These are phyloP conservation scores for Neurospora cerealis DNA, from an alignment of 495 filamentous ascomycete species.

Conservation along the genomic window DNA sequence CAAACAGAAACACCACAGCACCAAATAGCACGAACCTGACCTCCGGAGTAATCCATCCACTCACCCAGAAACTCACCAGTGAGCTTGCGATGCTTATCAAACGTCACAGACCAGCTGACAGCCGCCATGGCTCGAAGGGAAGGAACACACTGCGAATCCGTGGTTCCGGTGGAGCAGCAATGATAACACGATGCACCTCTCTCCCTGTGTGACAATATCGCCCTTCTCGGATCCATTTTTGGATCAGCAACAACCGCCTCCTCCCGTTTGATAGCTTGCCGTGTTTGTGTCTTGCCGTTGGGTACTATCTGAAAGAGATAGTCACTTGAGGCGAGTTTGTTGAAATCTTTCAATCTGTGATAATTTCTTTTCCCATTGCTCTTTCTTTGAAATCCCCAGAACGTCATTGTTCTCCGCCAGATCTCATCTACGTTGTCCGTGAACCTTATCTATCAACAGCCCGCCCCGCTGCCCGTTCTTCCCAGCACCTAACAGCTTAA, in stretches of 20 bases:
- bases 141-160: neutral
- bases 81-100: neutral
- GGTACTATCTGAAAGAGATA: neutral
- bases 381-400: neutral
- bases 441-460: neutral
- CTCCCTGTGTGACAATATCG: neutral
- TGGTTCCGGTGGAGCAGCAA: neutral
- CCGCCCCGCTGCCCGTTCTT: neutral
- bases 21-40: neutral
- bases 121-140: neutral
- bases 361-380: neutral
- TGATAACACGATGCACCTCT: neutral
- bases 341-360: neutral
- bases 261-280: neutral
- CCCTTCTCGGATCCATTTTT: constrained; percentile 4
- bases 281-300: neutral
- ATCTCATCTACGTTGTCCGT: neutral
- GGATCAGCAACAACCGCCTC: neutral
- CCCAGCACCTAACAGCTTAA: neutral
- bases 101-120: neutral
- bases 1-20: neutral
- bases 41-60: neutral
- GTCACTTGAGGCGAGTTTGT: neutral
- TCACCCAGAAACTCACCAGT: neutral
- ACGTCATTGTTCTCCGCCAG: neutral